Percentiles rank a stretch among this genome's conserved stretches.
Evolutionary conservation across 163 green algal genomes (phyloP).

Genomic region (Trebouxia gelatinosa): DNA sequence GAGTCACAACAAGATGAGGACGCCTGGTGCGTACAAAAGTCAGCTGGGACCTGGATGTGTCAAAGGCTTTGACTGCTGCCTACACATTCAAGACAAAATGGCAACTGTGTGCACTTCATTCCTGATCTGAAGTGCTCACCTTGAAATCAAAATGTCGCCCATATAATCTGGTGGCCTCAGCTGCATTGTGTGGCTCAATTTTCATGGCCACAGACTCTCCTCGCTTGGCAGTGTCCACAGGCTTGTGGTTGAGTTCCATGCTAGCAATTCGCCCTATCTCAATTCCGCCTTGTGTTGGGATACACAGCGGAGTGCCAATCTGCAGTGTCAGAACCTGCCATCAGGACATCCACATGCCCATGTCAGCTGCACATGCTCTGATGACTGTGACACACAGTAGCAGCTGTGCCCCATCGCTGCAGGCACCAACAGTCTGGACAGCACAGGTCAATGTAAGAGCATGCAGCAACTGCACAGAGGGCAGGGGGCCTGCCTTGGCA

Average conservation of each 20-base stretch:
- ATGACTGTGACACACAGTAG: conserved; percentile 10
- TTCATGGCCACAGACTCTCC: conserved; percentile 91
- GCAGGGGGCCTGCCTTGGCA: conserved; percentile 55
- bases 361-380: too few relatives aligned
- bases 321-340: too few relatives aligned
- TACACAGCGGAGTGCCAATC: conserved; percentile 85
- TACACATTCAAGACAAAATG: too few relatives aligned
- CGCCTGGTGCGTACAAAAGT: too few relatives aligned
- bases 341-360: neutral
- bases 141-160: conserved; percentile 94
- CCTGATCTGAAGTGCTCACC: conserved; percentile 18
- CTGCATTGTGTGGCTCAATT: conserved; percentile 82
- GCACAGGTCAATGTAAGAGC: neutral
- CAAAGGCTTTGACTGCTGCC: too few relatives aligned
- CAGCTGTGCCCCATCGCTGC: neutral
- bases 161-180: conserved; percentile 81
- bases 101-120: too few relatives aligned
- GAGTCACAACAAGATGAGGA: too few relatives aligned
- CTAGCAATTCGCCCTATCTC: conserved; percentile 91
- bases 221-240: conserved; percentile 73
- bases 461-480: neutral
- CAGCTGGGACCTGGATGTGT: too few relatives aligned
- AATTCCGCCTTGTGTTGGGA: conserved; percentile 79
- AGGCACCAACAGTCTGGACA: neutral
- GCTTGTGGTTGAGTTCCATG: conserved; percentile 97